Evolutionary conservation across 192 early-diverging fungal genomes (phyloP).

Genomic region (Podila minutissima): DNA sequence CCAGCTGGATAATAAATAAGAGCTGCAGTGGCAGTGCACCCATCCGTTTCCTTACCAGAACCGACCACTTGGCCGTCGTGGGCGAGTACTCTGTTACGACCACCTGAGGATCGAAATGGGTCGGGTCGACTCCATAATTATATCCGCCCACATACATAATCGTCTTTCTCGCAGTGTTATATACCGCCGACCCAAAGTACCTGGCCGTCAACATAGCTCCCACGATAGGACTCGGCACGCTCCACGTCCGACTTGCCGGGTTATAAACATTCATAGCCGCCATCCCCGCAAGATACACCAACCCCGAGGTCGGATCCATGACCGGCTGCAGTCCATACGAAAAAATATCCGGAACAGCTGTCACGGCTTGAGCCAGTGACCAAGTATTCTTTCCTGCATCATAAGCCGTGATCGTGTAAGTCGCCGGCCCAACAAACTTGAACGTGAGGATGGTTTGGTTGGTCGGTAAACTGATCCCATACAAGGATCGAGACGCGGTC

Average conservation of each 20-base stretch:
- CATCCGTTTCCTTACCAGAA: background rate
- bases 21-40: too few relatives aligned
- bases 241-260: background rate
- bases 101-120: constrained; percentile 8
- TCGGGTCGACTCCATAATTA: constrained; percentile 8
- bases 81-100: constrained; percentile 4
- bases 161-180: constrained; percentile 7
- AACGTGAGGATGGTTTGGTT: constrained; percentile 11
- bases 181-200: background rate
- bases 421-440: background rate
- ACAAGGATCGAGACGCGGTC: background rate
- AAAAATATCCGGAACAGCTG: background rate
- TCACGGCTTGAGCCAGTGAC: background rate
- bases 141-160: constrained; percentile 15
- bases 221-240: background rate
- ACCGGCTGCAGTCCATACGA: background rate
- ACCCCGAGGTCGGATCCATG: constrained; percentile 10
- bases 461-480: background rate
- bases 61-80: background rate
- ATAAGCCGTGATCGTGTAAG: background rate
- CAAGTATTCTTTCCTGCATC: background rate
- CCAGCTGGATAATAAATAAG: too few relatives aligned
- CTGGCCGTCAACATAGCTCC: background rate
- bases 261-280: constrained; percentile 1
- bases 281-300: constrained; percentile 11